Conservation (phyloP, 2,329 filamentous ascomycete genomes). For the Talaromyces sp. region DNA sequence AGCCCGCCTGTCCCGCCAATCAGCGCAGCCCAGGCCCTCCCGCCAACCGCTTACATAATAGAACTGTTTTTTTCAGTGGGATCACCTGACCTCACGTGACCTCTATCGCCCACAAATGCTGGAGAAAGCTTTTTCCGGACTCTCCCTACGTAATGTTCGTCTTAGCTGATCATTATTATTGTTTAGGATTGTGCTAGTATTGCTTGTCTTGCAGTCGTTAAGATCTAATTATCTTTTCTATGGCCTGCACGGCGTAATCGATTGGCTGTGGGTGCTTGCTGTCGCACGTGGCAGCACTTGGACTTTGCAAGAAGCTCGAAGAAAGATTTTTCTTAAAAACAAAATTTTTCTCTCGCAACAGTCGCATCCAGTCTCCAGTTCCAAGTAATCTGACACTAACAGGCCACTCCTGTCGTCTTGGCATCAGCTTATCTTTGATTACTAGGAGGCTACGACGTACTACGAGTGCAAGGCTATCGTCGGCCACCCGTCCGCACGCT, state of each 20-base stretch:
- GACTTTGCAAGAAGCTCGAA: not conserved
- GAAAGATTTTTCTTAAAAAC: not conserved
- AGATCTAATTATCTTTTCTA: not conserved
- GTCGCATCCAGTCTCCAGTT: not conserved
- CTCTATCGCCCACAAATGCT: not conserved
- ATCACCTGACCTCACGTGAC: not conserved
- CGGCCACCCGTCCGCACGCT: not conserved
- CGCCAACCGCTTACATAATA: not conserved
- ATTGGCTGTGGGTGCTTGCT: not conserved
- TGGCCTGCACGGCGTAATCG: not conserved
- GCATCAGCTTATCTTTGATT: not conserved
- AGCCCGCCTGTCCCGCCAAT: conserved; percentile 2
- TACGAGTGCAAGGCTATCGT: not conserved
- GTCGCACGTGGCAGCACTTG: not conserved
- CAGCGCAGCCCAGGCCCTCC: not conserved
- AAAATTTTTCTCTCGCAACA: not conserved
- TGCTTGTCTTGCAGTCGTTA: not conserved
- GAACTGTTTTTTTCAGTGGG: not conserved
- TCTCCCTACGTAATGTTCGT: not conserved
- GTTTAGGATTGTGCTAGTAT: not conserved
- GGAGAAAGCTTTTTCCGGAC: not conserved
- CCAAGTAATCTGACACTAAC: not conserved
- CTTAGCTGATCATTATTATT: not conserved
- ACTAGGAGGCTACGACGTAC: not conserved
- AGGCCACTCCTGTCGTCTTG: not conserved